Percentiles rank a stretch among this genome's conserved stretches.
phyloP scores from a whole-genome alignment of 768 basidiomycete genomes.

The Mycena polygramma region DNA sequence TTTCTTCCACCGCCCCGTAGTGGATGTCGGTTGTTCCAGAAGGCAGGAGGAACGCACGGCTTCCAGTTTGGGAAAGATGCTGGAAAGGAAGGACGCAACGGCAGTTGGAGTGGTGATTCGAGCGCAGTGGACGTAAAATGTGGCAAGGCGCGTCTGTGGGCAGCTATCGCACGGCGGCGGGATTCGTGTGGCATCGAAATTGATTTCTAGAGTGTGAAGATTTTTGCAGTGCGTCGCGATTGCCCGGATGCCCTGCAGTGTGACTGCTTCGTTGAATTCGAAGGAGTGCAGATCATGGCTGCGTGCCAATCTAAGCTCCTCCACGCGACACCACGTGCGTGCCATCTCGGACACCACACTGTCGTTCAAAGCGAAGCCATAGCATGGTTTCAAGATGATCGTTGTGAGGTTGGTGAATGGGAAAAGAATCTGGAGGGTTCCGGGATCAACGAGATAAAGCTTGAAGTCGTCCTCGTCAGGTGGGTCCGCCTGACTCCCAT shows the following conservation, averaged over 20 bases:
- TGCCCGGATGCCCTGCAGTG: not conserved
- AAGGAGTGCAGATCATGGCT: not conserved
- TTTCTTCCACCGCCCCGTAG: too few relatives aligned
- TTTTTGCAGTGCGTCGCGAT: conserved; percentile 4
- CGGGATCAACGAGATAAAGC: not conserved
- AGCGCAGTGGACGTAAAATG: not conserved
- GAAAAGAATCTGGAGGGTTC: conserved; percentile 4
- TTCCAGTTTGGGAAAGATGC: not conserved
- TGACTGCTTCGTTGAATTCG: too few relatives aligned
- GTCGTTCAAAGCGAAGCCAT: conserved; percentile 5
- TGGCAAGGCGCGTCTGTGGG: not conserved
- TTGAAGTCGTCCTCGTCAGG: not conserved
- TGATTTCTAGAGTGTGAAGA: not conserved
- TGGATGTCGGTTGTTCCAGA: too few relatives aligned
- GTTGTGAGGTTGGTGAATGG: conserved; percentile 8
- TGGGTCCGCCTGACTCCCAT: too few relatives aligned
- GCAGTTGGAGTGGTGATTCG: not conserved
- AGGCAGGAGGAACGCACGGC: too few relatives aligned
- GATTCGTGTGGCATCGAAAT: not conserved
- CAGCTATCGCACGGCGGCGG: not conserved
- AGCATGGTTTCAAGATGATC: not conserved
- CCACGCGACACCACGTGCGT: conserved; percentile 4
- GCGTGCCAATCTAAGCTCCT: not conserved
- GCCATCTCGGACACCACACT: not conserved
- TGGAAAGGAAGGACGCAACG: not conserved